Percentiles rank a stretch among this genome's conserved stretches.
Conservation (phyloP, 2,329 filamentous ascomycete species). For the Blumeria graminis region DNA sequence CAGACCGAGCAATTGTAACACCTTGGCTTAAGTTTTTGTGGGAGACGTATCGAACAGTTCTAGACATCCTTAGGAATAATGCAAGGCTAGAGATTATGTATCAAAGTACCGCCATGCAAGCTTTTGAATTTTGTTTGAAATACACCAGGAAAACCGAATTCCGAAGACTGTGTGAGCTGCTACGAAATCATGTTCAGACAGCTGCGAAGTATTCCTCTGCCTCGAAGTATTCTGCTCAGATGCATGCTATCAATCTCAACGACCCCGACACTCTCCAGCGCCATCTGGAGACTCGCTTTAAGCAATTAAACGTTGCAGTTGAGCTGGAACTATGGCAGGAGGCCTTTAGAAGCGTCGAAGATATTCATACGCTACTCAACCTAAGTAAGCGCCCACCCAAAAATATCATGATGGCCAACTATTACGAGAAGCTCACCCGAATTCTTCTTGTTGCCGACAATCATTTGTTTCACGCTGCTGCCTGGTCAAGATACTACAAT, state of each 20-base stretch:
- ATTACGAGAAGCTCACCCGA: constrained; percentile 96
- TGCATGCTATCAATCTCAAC: constrained; percentile 97
- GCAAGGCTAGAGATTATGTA: constrained; percentile 93
- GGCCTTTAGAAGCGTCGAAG: constrained; percentile 96
- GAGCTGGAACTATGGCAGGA: constrained; percentile 98
- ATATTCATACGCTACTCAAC: constrained; percentile 91
- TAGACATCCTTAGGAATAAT: constrained; percentile 98
- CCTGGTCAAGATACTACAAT: constrained; percentile 94
- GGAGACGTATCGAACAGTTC: constrained; percentile 96
- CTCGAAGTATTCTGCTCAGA: constrained; percentile 82
- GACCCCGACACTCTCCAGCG: constrained; percentile 93
- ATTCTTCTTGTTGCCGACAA: constrained; percentile 99
- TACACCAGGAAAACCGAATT: constrained; percentile 99
- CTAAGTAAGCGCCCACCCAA: constrained; percentile 95
- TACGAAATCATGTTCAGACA: constrained; percentile 96
- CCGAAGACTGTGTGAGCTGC: constrained; percentile 87
- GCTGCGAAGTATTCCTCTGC: constrained; percentile 85
- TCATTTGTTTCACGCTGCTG: constrained; percentile 95
- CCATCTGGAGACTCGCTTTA: constrained; percentile 91
- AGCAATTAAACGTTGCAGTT: constrained; percentile 93
- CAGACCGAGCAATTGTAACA: constrained; percentile 91
- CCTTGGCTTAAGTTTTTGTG: constrained; percentile 98
- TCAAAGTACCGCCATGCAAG: constrained; percentile 91
- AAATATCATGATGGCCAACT: constrained; percentile 99
- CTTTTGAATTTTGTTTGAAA: constrained; percentile 96